Conservation (phyloP, 306 rosid genomes). For the Fragaria ananassa region DNA sequence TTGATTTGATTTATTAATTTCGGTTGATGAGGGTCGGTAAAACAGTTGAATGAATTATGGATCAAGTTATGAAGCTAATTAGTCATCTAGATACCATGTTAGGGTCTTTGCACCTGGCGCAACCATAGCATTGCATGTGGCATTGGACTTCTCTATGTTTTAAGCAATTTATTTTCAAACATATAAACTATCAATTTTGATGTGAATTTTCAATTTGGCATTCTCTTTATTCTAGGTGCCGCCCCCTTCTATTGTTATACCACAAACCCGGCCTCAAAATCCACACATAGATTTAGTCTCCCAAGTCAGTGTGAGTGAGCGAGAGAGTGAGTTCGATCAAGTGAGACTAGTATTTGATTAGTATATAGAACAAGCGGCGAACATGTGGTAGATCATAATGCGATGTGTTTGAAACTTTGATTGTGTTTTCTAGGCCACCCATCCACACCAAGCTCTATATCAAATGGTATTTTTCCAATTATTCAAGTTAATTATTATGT, state of each 20-base stretch:
- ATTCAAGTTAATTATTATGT: neutral
- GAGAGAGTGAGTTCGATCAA: neutral
- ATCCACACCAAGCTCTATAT: constrained; percentile 14
- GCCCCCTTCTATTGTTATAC: constrained; percentile 37
- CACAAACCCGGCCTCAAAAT: constrained; percentile 31
- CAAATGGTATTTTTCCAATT: no score
- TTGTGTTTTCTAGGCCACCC: constrained; percentile 11
- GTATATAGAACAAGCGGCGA: neutral
- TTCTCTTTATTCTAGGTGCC: constrained; percentile 59
- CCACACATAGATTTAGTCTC: constrained; percentile 17
- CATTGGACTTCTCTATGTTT: constrained; percentile 18
- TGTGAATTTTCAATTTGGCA: neutral
- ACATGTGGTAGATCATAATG: constrained; percentile 21
- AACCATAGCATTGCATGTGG: constrained; percentile 50
- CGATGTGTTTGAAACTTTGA: constrained; percentile 2
- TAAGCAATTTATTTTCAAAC: neutral
- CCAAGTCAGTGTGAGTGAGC: constrained; percentile 16
- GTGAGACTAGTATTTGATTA: neutral
- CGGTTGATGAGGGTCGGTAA: constrained; percentile 25
- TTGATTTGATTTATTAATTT: constrained; percentile 3
- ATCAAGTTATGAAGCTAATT: constrained; percentile 22
- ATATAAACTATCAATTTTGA: neutral
- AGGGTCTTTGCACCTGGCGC: constrained; percentile 59
- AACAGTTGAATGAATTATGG: constrained; percentile 27
- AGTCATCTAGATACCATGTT: constrained; percentile 33